Evolutionary conservation across 2,329 filamentous ascomycete species (phyloP).

Genomic region (Cryphonectria radicalis): DNA sequence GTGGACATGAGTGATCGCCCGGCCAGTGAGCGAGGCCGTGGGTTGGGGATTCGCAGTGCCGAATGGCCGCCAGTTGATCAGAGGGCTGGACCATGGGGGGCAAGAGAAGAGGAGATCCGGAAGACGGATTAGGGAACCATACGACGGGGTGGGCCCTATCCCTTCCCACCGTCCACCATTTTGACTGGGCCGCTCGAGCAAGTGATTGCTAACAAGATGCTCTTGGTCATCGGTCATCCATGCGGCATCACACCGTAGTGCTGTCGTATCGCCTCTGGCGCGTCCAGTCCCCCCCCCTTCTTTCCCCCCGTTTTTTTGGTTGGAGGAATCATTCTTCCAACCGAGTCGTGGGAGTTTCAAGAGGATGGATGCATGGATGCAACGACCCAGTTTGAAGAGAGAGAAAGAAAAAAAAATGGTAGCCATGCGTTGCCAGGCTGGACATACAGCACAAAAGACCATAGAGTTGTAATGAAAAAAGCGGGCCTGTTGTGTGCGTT

Average conservation of each 20-base stretch:
- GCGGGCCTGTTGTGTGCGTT: constrained; percentile 14
- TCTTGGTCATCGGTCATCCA: constrained; percentile 7
- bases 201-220: constrained; percentile 12
- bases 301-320: not conserved
- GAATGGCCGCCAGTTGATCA: constrained; percentile 3
- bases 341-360: constrained; percentile 7
- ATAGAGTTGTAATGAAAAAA: constrained; percentile 2
- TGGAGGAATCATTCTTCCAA: constrained; percentile 17
- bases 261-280: not conserved
- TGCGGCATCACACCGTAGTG: constrained; percentile 8
- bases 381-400: not conserved
- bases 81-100: not conserved
- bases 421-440: not conserved
- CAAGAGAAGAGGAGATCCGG: constrained; percentile 2
- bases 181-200: not conserved
- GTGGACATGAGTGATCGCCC: constrained; percentile 22
- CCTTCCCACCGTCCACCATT: not conserved
- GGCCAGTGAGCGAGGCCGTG: constrained; percentile 22
- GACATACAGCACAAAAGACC: constrained; percentile 9
- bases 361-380: constrained; percentile 4
- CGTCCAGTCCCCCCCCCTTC: not conserved
- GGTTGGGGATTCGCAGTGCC: not conserved
- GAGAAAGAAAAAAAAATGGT: not conserved
- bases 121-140: constrained; percentile 8
- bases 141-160: not conserved